Base-by-base conservation (phyloP, 805 yeast genomes). In the Kuraishia piskuri region DNA sequence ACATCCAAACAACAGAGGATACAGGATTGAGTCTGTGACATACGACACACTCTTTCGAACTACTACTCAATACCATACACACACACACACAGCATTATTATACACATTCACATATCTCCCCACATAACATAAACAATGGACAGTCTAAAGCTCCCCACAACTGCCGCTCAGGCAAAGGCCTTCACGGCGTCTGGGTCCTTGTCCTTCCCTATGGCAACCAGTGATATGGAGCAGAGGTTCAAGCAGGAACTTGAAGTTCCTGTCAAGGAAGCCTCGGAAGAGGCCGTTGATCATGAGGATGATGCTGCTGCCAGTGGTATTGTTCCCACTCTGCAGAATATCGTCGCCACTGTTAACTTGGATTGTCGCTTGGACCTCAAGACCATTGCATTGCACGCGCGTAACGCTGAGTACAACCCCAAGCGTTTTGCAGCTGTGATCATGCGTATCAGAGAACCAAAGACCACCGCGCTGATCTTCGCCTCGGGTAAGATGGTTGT, bases 401-500 rank as follows among this genome's bases (percentile, higher is more conserved):
- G 99, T 80, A 94, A 94, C 71, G 99, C 99, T 37, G 99, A 94
- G 69, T 94, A 94, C 73, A 94, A 94, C 64, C 99, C 99, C 51
- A 90, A 88, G 65, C 96, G 99, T 76, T 94, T 94, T 75, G 99
- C 99, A 14, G 99, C 99, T 55, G 99, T 94, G 50, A 94, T 94
- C 62, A 94, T 94, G 99, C 88, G 99, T 78, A 94, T 94, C 62
- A 83, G 99, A 71, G 99, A 94, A 69, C 99, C 99, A 19, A 94
- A 94, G 70, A 94, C 99, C 1, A 94, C 99, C 1, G 98, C 99
- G 0, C 77, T 94, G 61, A 94, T 94, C 59, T 94, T 94, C 70
- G 99, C 99, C 1, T 90, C 97, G 1, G 99, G 99, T 64, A 94
- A 94, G 71, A 94, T 94, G 99, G 99, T 94, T 61, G 99, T 94